A percentile compares a stretch with the other conserved stretches of the same genome.
These are phyloP conservation scores for Geranomyces michiganensis DNA, from an alignment of 192 early-diverging fungal genomes.

Conservation along the genomic window DNA sequence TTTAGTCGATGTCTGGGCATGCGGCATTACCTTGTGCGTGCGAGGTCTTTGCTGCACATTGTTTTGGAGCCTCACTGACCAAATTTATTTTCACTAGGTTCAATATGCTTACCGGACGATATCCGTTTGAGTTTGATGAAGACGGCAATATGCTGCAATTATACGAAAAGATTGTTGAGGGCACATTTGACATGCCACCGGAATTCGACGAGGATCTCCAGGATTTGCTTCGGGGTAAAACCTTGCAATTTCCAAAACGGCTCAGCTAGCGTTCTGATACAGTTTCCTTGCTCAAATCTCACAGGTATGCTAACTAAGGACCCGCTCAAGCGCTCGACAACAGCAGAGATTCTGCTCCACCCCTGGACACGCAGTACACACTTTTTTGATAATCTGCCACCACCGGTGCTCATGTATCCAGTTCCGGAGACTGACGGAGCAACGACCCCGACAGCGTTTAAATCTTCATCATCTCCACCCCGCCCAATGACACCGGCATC, in stretches of 20 bases:
- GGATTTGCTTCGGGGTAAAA: conserved; percentile 45
- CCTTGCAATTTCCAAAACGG: too few relatives aligned
- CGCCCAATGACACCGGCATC: conserved; percentile 3
- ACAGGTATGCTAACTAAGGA: conserved; percentile 52
- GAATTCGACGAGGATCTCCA: conserved; percentile 42
- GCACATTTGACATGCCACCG: conserved; percentile 47
- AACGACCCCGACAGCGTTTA: conserved; percentile 13
- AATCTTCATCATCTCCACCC: neutral
- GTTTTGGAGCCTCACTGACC: neutral
- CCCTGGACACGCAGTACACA: conserved; percentile 41
- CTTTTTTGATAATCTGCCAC: neutral
- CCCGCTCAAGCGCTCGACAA: conserved; percentile 38
- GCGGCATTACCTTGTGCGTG: conserved; percentile 53
- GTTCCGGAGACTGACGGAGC: conserved; percentile 3
- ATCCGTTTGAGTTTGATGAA: conserved; percentile 60
- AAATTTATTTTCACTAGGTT: conserved; percentile 44
- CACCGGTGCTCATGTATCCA: conserved; percentile 16
- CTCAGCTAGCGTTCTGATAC: too few relatives aligned
- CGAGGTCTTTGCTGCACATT: neutral
- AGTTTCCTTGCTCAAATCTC: neutral
- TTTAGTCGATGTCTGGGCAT: conserved; percentile 62
- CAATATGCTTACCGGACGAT: conserved; percentile 61
- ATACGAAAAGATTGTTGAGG: conserved; percentile 54
- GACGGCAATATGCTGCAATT: conserved; percentile 56
- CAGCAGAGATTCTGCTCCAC: conserved; percentile 46